Percentiles rank a stretch among this genome's conserved stretches.
These are phyloP conservation scores for Pseudonitzschia multiseries DNA, from an alignment of 108 stramenopile species.

Conservation along the genomic window DNA sequence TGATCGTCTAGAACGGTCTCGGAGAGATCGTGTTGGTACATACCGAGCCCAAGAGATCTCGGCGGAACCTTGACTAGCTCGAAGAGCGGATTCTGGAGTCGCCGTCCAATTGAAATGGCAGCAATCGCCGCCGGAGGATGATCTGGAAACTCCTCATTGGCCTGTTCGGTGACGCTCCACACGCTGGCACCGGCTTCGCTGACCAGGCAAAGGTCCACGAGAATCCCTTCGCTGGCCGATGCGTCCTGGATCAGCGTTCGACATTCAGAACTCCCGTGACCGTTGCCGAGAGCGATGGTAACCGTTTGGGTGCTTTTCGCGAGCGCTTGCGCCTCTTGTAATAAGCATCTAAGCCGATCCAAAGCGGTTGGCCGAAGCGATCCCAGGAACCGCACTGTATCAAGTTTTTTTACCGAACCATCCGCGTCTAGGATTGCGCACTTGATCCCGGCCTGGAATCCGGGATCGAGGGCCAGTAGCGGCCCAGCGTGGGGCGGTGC, in stretches of 20 bases:
- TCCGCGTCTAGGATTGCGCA: slow-evolving; percentile 41
- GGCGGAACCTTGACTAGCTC: slow-evolving; percentile 72
- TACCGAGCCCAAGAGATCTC: slow-evolving; percentile 58
- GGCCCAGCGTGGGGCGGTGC: slow-evolving; percentile 41
- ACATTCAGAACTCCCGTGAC: slow-evolving; percentile 61
- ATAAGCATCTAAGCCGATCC: slow-evolving; percentile 20
- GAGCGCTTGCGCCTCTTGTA: slow-evolving; percentile 13
- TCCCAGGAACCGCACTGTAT: slow-evolving; percentile 46
- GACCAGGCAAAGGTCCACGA: slow-evolving; percentile 52
- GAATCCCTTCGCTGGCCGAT: slow-evolving; percentile 20
- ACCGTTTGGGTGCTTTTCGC: not conserved
- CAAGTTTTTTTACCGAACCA: slow-evolving; percentile 37
- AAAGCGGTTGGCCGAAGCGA: slow-evolving; percentile 18
- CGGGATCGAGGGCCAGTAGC: slow-evolving; percentile 64
- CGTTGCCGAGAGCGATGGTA: slow-evolving; percentile 61
- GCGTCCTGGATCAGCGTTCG: slow-evolving; percentile 47
- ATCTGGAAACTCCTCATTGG: slow-evolving; percentile 56
- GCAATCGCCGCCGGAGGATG: slow-evolving; percentile 52
- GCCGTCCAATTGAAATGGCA: slow-evolving; percentile 59
- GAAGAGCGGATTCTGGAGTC: slow-evolving; percentile 60
- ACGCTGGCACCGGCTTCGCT: slow-evolving; percentile 80
- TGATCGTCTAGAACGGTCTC: slow-evolving; percentile 55
- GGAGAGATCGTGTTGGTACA: slow-evolving; percentile 76
- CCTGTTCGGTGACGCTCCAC: slow-evolving; percentile 64
- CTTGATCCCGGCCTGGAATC: slow-evolving; percentile 65